Percentiles rank a stretch among this genome's conserved stretches.
Conservation (phyloP, 441 rosid genomes). For the Cnidoscolus chayamansa region DNA sequence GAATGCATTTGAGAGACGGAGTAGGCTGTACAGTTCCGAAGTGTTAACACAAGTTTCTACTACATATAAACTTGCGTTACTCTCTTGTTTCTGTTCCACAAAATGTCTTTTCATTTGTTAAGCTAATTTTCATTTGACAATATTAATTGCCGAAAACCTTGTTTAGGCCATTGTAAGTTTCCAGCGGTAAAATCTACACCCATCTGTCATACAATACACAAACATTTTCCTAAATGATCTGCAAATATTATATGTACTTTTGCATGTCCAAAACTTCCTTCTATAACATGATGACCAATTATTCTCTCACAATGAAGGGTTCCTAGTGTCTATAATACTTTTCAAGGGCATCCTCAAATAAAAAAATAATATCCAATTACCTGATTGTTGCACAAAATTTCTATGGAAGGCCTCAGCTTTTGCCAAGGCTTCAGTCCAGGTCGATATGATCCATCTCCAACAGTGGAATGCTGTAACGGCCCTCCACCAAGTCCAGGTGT, state of each 20-base stretch:
- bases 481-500: conserved; percentile 67
- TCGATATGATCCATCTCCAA: conserved; percentile 67
- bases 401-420: conserved; percentile 84
- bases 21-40: not conserved
- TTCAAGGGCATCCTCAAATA: not conserved
- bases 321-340: not conserved
- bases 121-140: not conserved
- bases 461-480: conserved; percentile 52
- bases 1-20: not conserved
- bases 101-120: not conserved
- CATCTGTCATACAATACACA: not conserved
- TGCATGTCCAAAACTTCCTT: not conserved
- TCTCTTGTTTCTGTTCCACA: not conserved
- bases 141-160: too few relatives aligned
- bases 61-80: not conserved
- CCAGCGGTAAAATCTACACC: not conserved
- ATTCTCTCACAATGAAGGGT: not conserved
- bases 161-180: not conserved
- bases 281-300: not conserved
- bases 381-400: conserved; percentile 98
- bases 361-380: conserved; percentile 38
- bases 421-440: conserved; percentile 80
- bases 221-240: not conserved
- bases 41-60: not conserved
- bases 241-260: not conserved